A percentile compares a stretch with the other conserved stretches of the same genome.
Conservation (phyloP, 2,329 filamentous ascomycete genomes). For the Colletotrichum caudatum region DNA sequence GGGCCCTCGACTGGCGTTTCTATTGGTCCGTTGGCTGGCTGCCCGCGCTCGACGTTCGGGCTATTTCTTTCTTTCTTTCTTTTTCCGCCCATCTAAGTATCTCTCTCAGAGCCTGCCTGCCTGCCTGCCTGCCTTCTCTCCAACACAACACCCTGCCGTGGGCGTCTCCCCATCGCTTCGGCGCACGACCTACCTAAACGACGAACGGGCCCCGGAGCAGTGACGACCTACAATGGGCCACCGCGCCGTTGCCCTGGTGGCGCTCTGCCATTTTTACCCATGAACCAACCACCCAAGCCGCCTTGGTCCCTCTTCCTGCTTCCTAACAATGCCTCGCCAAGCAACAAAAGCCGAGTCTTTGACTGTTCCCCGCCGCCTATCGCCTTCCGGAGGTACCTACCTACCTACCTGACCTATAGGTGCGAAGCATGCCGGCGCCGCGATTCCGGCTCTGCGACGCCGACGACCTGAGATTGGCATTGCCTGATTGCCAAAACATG, state of each 20-base stretch:
- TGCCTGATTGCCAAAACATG: constrained; percentile 11
- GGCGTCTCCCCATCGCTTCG: background rate
- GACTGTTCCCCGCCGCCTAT: background rate
- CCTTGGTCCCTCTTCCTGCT: background rate
- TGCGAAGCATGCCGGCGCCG: constrained; percentile 12
- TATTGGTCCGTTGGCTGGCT: background rate
- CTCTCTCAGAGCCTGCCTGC: too few relatives aligned
- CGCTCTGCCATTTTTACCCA: constrained; percentile 36
- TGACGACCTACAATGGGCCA: constrained; percentile 7
- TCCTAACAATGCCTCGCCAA: constrained; percentile 22
- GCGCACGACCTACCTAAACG: background rate
- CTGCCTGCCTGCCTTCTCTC: too few relatives aligned
- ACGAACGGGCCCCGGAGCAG: background rate
- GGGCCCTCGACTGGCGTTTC: background rate
- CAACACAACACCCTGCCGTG: too few relatives aligned
- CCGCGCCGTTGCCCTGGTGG: constrained; percentile 32
- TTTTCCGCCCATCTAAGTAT: too few relatives aligned
- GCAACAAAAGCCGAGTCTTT: background rate
- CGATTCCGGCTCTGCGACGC: background rate
- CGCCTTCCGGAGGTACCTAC: too few relatives aligned
- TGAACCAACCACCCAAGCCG: constrained; percentile 7
- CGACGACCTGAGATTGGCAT: constrained; percentile 18
- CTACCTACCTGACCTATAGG: background rate
- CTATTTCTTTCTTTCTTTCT: background rate
- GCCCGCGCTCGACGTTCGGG: constrained; percentile 7